Evolutionary conservation across 306 rosid genomes (phyloP).

Genomic region (Macrotyloma uniflorum): DNA sequence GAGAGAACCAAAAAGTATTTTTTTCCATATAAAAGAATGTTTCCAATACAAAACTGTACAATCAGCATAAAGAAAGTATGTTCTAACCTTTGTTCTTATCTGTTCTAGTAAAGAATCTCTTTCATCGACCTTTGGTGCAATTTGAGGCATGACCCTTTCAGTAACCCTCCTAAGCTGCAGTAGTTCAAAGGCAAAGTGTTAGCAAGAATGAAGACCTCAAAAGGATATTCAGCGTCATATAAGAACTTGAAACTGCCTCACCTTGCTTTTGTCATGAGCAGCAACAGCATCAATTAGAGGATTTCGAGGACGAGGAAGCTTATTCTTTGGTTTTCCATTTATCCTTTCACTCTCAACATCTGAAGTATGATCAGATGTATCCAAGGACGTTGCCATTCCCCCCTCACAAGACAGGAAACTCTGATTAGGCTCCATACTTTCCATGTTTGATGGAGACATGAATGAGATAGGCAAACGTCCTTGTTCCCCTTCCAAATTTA

Average conservation of each 20-base stretch:
- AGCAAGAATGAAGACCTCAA: constrained; percentile 36
- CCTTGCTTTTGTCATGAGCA: constrained; percentile 99
- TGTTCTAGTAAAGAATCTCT: constrained; percentile 85
- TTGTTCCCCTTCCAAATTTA: constrained; percentile 51
- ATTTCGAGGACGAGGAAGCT: constrained; percentile 88
- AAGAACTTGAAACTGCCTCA: constrained; percentile 39
- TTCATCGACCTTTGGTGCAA: constrained; percentile 68
- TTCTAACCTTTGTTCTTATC: constrained; percentile 90
- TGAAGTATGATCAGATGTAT: constrained; percentile 45
- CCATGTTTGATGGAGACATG: constrained; percentile 43
- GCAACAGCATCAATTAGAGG: constrained; percentile 96
- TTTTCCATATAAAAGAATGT: background rate
- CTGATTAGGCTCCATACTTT: constrained; percentile 50
- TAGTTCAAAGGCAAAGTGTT: constrained; percentile 39
- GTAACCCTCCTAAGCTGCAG: constrained; percentile 88
- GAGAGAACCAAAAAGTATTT: constrained; percentile 30
- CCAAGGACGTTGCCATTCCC: constrained; percentile 52
- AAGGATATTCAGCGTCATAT: constrained; percentile 13
- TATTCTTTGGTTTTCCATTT: constrained; percentile 58
- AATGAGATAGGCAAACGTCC: constrained; percentile 38
- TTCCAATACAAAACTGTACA: constrained; percentile 8
- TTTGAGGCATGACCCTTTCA: constrained; percentile 70
- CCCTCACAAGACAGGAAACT: constrained; percentile 46
- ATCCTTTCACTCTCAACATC: constrained; percentile 57
- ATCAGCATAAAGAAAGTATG: constrained; percentile 24